phyloP scores from a whole-genome alignment of 139 green algal species.

The Chlorella sp. region DNA sequence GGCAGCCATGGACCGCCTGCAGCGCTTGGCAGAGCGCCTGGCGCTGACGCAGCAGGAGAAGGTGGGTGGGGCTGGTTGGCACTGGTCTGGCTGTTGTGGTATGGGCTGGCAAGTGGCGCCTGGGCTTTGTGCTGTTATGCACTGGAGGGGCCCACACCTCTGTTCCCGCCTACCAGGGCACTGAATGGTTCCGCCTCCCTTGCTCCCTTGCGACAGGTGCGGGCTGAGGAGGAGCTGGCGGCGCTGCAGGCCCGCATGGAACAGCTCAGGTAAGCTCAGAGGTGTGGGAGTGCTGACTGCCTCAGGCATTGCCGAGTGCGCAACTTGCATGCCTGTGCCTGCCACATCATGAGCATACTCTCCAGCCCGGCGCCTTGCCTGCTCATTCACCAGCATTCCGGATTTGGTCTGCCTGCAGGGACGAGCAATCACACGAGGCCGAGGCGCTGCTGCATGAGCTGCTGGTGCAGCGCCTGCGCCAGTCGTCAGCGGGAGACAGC shows the following conservation, averaged over 20 bases:
- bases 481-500: slow-evolving; percentile 1
- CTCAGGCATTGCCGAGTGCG: no score
- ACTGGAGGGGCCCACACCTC: no score
- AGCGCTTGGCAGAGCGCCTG: slow-evolving; percentile 24
- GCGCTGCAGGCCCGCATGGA: slow-evolving; percentile 15
- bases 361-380: not conserved
- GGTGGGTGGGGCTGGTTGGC: slow-evolving; percentile 13
- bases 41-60: slow-evolving; percentile 32
- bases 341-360: not conserved
- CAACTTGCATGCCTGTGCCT: no score
- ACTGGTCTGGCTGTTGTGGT: no score
- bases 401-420: not conserved
- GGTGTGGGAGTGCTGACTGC: no score
- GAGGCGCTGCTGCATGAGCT: slow-evolving; percentile 32
- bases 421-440: slow-evolving; percentile 22
- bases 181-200: no score
- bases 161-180: no score
- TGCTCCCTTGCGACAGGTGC: no score
- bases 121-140: not conserved
- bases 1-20: slow-evolving; percentile 16
- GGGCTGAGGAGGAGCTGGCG: not conserved
- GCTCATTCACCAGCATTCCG: not conserved
- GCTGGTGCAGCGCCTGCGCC: slow-evolving; percentile 29
- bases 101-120: not conserved
- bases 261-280: slow-evolving; percentile 5